Conservation (phyloP, 2,329 filamentous ascomycete species). For the Epichloe elymi region DNA sequence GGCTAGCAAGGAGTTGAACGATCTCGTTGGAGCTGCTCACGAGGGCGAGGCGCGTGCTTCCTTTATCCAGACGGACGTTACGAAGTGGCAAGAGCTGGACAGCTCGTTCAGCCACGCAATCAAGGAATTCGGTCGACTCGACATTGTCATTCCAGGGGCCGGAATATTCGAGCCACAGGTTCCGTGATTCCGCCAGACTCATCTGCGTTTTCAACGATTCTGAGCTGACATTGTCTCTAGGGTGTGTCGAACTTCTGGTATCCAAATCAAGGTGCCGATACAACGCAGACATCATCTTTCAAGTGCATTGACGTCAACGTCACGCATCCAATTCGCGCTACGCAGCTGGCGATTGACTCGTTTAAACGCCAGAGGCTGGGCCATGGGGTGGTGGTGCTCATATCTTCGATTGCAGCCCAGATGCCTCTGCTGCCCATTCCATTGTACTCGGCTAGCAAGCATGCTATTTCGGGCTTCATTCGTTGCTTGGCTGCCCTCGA, state of each 20-base stretch:
- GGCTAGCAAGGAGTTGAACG: slow-evolving; percentile 18
- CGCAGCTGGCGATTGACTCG: slow-evolving; percentile 19
- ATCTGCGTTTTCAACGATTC: not conserved
- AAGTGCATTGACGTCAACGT: slow-evolving; percentile 17
- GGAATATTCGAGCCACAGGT: slow-evolving; percentile 4
- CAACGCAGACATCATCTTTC: slow-evolving; percentile 1
- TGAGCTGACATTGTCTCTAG: not conserved
- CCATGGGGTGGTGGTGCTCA: slow-evolving; percentile 13
- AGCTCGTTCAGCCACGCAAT: slow-evolving; percentile 16
- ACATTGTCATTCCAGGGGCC: slow-evolving; percentile 3
- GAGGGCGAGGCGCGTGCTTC: slow-evolving; percentile 12
- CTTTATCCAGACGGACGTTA: slow-evolving; percentile 25
- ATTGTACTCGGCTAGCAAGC: slow-evolving; percentile 18
- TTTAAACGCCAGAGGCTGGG: slow-evolving; percentile 10
- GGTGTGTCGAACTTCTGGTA: slow-evolving; percentile 3
- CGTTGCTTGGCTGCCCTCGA: slow-evolving; percentile 20
- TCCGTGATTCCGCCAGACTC: not conserved
- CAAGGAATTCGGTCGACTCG: slow-evolving; percentile 3
- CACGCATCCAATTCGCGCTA: slow-evolving; percentile 17
- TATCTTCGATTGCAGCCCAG: slow-evolving; percentile 16
- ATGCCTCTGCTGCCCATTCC: slow-evolving; percentile 11
- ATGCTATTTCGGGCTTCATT: slow-evolving; percentile 18
- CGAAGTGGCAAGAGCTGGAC: slow-evolving; percentile 18
- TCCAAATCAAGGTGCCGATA: slow-evolving; percentile 1
- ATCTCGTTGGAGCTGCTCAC: not conserved